phyloP scores from a whole-genome alignment of 2,329 filamentous ascomycete genomes.

The Colletotrichum noveboracense region DNA sequence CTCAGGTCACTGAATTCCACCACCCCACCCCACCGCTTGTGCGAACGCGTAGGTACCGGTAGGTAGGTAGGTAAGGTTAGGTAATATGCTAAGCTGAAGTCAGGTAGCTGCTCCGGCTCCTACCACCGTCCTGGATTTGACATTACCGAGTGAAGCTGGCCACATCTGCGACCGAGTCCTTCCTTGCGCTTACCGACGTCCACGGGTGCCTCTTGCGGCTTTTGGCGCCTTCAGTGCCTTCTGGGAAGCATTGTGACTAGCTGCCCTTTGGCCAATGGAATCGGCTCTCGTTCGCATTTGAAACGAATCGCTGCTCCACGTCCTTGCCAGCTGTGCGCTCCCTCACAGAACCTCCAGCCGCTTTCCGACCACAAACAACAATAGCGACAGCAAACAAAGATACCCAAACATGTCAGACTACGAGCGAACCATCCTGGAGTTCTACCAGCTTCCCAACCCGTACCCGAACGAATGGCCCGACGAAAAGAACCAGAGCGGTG shows the following conservation, averaged over 20 bases:
- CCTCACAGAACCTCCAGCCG: neutral
- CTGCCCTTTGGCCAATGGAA: neutral
- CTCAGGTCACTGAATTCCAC: no score
- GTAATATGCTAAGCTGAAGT: neutral
- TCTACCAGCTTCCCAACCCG: constrained; percentile 83
- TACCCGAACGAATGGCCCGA: constrained; percentile 87
- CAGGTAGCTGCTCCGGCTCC: neutral
- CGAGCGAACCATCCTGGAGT: constrained; percentile 80
- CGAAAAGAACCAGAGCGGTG: constrained; percentile 77
- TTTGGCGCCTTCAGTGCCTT: neutral
- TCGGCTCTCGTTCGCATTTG: neutral
- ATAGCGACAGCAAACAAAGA: neutral
- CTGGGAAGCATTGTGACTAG: neutral
- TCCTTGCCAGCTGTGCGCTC: neutral
- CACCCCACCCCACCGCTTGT: no score
- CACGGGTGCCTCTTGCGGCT: neutral
- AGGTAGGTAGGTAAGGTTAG: neutral
- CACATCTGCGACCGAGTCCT: neutral
- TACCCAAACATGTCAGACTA: constrained; percentile 56
- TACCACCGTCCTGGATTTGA: neutral
- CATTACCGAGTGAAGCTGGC: neutral
- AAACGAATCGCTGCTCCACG: neutral
- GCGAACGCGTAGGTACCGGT: no score
- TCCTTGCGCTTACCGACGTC: neutral
- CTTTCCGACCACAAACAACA: neutral